A percentile compares a stretch with the other conserved stretches of the same genome.
phyloP scores from a whole-genome alignment of 192 early-diverging fungal species.

The Phycomyces blakesleeanus region DNA sequence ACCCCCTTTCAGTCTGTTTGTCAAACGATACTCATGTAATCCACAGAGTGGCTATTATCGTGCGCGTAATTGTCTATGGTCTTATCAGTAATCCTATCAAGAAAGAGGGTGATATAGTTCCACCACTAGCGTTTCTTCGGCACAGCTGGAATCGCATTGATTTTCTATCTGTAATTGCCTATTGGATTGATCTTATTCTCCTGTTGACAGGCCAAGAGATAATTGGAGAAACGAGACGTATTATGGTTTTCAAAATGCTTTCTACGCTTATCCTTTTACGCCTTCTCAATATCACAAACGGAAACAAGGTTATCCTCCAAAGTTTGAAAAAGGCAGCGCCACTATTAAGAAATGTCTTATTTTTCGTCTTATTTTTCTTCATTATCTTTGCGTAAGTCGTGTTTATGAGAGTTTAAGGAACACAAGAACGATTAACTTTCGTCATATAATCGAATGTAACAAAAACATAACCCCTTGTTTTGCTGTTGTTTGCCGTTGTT shows the following conservation, averaged over 20 bases:
- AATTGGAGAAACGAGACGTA: slow-evolving; percentile 29
- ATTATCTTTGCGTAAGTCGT: slow-evolving; percentile 49
- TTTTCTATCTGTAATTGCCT: slow-evolving; percentile 47
- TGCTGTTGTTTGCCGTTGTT: no score
- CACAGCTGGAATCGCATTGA: slow-evolving; percentile 64
- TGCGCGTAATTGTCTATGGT: slow-evolving; percentile 29
- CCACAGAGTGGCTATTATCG: not conserved
- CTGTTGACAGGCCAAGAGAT: slow-evolving; percentile 30
- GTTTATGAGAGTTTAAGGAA: not conserved
- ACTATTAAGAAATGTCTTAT: slow-evolving; percentile 47
- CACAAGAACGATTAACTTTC: no score
- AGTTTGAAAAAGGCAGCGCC: slow-evolving; percentile 57
- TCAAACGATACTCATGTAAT: not conserved
- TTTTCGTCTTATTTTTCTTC: slow-evolving; percentile 61
- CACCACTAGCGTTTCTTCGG: slow-evolving; percentile 47
- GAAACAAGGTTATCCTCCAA: slow-evolving; percentile 50
- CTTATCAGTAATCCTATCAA: slow-evolving; percentile 20
- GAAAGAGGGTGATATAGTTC: slow-evolving; percentile 6
- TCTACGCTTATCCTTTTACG: slow-evolving; percentile 48
- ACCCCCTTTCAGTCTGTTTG: not conserved
- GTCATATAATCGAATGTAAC: not conserved
- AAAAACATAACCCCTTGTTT: not conserved
- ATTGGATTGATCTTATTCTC: slow-evolving; percentile 52
- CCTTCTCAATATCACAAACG: slow-evolving; percentile 51
- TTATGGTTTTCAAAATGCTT: slow-evolving; percentile 51